Percentiles rank a stretch among this genome's conserved stretches.
These are phyloP conservation scores for Hypoxylon sp. DNA, from an alignment of 2,329 filamentous ascomycete species.

Conservation along the genomic window DNA sequence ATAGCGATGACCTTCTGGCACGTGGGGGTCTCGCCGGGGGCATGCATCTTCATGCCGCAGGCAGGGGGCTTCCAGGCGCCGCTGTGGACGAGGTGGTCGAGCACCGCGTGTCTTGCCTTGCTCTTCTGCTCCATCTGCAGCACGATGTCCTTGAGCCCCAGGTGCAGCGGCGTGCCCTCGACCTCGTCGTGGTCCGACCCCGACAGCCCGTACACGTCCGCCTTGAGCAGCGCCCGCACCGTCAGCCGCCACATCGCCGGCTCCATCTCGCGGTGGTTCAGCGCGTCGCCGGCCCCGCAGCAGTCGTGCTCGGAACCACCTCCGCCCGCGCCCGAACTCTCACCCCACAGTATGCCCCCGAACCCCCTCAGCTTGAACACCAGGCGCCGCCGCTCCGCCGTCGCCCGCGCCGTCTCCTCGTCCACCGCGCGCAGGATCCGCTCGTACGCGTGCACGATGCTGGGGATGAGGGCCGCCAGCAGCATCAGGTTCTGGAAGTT, in stretches of 20 bases:
- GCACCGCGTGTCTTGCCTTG: conserved; percentile 62
- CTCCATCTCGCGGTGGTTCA: conserved; percentile 63
- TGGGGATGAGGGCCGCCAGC: conserved; percentile 70
- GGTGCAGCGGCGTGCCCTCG: conserved; percentile 54
- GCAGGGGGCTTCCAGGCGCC: conserved; percentile 55
- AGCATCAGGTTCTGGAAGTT: conserved; percentile 72
- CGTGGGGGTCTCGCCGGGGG: conserved; percentile 57
- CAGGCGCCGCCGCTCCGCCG: conserved; percentile 59
- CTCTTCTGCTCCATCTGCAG: conserved; percentile 67
- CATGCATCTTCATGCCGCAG: conserved; percentile 50
- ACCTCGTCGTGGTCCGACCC: conserved; percentile 33
- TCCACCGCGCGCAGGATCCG: conserved; percentile 70
- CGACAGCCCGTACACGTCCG: conserved; percentile 70
- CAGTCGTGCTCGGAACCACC: conserved; percentile 41
- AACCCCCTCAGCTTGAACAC: conserved; percentile 63
- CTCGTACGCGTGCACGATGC: conserved; percentile 71
- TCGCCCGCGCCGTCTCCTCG: conserved; percentile 63
- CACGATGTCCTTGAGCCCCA: conserved; percentile 70
- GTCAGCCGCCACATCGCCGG: conserved; percentile 69
- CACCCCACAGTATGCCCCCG: conserved; percentile 64
- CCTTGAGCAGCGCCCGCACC: conserved; percentile 67
- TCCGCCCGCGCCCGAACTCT: conserved; percentile 28
- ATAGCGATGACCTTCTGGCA: conserved; percentile 69
- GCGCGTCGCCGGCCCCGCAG: conserved; percentile 53
- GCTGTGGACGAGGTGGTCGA: conserved; percentile 63